Percentiles rank a stretch among this genome's conserved stretches.
Conservation (phyloP, 805 yeast species). For the Saturnispora hagleri region DNA sequence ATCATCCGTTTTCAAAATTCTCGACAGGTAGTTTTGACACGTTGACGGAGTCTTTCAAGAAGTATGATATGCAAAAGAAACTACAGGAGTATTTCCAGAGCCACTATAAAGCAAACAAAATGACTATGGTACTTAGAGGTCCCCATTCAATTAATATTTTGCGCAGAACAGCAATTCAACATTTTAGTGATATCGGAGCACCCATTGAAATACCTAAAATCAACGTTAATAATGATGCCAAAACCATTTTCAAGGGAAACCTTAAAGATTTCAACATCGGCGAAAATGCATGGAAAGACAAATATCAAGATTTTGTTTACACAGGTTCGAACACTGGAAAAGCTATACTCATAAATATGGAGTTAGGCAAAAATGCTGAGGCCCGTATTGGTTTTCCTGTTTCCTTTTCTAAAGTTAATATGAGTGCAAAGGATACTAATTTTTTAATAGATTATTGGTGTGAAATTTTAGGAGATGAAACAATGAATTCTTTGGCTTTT, state of each 20-base stretch:
- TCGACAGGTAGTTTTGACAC: conserved; percentile 58
- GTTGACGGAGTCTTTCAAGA: conserved; percentile 28
- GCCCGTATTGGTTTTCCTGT: conserved; percentile 27
- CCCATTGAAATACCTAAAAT: background rate
- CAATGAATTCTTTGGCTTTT: conserved; percentile 39
- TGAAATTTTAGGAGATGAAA: conserved; percentile 56
- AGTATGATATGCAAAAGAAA: conserved; percentile 28
- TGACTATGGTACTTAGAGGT: conserved; percentile 53
- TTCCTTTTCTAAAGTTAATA: background rate
- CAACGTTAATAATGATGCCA: background rate
- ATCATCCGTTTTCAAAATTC: conserved; percentile 52
- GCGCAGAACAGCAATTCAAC: conserved; percentile 38
- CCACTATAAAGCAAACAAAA: conserved; percentile 38
- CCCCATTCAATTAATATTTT: conserved; percentile 55
- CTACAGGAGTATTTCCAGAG: conserved; percentile 32
- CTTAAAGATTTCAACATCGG: conserved; percentile 6
- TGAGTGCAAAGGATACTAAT: conserved; percentile 18
- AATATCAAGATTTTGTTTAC: conserved; percentile 21
- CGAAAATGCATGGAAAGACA: conserved; percentile 16
- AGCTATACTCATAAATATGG: conserved; percentile 36
- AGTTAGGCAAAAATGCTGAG: background rate
- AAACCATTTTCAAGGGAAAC: background rate
- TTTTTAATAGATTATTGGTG: conserved; percentile 40
- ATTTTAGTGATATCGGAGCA: conserved; percentile 32
- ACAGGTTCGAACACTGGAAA: conserved; percentile 14